phyloP scores from a whole-genome alignment of 176 grass and related monocot genomes.

The Triticum turgidum region DNA sequence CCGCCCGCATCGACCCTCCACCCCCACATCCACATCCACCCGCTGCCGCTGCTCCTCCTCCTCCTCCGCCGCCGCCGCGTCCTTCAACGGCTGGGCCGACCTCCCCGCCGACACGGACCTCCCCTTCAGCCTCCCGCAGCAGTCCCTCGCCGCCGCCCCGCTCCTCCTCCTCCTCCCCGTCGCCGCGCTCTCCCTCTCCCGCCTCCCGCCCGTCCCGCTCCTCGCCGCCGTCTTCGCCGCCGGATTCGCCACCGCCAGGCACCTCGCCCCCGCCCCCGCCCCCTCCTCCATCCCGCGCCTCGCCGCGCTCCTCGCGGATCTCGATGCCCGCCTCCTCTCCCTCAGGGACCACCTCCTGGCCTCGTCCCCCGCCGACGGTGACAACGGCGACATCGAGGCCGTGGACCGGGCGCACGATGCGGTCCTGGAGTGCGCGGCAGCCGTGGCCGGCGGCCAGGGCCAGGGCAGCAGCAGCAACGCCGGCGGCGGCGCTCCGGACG shows the following conservation, averaged over 20 bases:
- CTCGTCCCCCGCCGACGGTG: neutral
- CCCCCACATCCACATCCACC: neutral
- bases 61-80: neutral
- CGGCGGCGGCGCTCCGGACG: neutral
- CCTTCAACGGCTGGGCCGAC: constrained; percentile 76
- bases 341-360: constrained; percentile 35
- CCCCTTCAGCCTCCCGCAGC: neutral
- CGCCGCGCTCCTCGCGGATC: constrained; percentile 41
- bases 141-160: neutral
- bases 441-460: neutral
- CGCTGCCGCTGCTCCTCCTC: neutral
- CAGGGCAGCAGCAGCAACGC: neutral
- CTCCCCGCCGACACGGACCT: constrained; percentile 37
- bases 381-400: constrained; percentile 22
- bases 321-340: constrained; percentile 50
- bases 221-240: constrained; percentile 54
- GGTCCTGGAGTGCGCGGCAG: constrained; percentile 34
- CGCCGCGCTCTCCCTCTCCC: constrained; percentile 39
- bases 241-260: constrained; percentile 15
- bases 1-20: neutral
- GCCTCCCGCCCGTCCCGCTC: constrained; percentile 54
- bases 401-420: constrained; percentile 44
- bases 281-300: constrained; percentile 23
- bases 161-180: constrained; percentile 26
- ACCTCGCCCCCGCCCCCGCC: constrained; percentile 1